phyloP scores from a whole-genome alignment of 164 flowering plant genomes.

The Dillenia turbinata region DNA sequence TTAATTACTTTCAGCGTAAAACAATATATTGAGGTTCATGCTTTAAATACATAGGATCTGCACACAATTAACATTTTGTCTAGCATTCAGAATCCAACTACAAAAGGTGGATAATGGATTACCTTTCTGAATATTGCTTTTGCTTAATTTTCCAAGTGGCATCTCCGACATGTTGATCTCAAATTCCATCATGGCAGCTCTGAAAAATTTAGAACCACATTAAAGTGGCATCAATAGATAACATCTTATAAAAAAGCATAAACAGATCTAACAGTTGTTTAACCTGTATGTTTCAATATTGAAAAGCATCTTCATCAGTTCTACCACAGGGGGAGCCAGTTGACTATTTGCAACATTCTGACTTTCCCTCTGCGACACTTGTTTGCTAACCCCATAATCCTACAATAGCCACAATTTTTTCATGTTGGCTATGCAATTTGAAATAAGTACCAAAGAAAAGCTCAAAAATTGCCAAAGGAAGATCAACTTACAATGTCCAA shows the following conservation, averaged over 20 bases:
- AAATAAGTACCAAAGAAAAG: not conserved
- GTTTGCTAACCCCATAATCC: constrained; percentile 89
- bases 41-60: too few relatives aligned
- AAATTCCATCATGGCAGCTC: constrained; percentile 98
- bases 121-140: constrained; percentile 87
- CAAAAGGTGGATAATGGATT: not conserved
- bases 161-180: constrained; percentile 95
- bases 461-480: constrained; percentile 7
- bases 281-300: constrained; percentile 92
- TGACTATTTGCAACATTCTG: constrained; percentile 28
- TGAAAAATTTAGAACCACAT: constrained; percentile 22
- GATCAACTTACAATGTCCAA: constrained; percentile 70
- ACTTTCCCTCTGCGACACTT: constrained; percentile 37
- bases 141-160: constrained; percentile 99
- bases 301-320: constrained; percentile 91
- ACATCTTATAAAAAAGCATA: not conserved
- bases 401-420: constrained; percentile 23
- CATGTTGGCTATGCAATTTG: not conserved
- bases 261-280: constrained; percentile 4
- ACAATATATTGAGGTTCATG: too few relatives aligned
- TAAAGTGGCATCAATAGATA: not conserved
- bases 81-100: too few relatives aligned
- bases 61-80: too few relatives aligned
- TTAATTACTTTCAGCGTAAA: too few relatives aligned
- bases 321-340: constrained; percentile 67